Evolutionary conservation across 2,329 filamentous ascomycete genomes (phyloP).

Genomic region (Emmonsia crescens): DNA sequence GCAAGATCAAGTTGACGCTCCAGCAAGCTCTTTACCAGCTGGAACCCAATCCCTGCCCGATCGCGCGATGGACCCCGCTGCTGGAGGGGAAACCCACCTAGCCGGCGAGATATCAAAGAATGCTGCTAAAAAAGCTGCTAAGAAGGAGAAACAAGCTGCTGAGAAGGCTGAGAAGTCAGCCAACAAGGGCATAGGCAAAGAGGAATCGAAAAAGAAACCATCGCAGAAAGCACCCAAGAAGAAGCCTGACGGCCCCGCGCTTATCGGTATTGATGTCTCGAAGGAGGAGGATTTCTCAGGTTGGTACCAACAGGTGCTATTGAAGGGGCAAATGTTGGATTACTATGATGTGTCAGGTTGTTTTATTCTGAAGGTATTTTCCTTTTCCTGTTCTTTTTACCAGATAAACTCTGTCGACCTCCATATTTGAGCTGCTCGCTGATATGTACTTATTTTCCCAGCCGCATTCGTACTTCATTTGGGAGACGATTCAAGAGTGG

Average conservation of each 20-base stretch:
- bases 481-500: slow-evolving; percentile 53
- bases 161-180: slow-evolving; percentile 30
- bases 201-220: slow-evolving; percentile 39
- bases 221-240: slow-evolving; percentile 37
- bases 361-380: slow-evolving; percentile 69
- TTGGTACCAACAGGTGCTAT: slow-evolving; percentile 97
- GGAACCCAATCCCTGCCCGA: slow-evolving; percentile 29
- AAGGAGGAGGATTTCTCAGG: slow-evolving; percentile 81
- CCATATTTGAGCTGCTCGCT: background rate
- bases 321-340: slow-evolving; percentile 94
- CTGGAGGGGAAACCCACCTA: slow-evolving; percentile 20
- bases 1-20: background rate
- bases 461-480: slow-evolving; percentile 56
- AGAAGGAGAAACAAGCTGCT: slow-evolving; percentile 34
- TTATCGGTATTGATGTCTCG: slow-evolving; percentile 78
- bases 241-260: slow-evolving; percentile 49
- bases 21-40: slow-evolving; percentile 17
- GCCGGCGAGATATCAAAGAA: slow-evolving; percentile 30
- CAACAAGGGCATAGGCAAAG: slow-evolving; percentile 32
- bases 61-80: slow-evolving; percentile 30
- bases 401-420: background rate
- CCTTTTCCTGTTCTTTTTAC: background rate
- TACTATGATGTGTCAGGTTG: slow-evolving; percentile 98
- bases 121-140: slow-evolving; percentile 40
- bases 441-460: slow-evolving; percentile 19